A percentile compares a stretch with the other conserved stretches of the same genome.
These are phyloP conservation scores for Kregervanrija fluxuum DNA, from an alignment of 805 yeast genomes.

Conservation along the genomic window DNA sequence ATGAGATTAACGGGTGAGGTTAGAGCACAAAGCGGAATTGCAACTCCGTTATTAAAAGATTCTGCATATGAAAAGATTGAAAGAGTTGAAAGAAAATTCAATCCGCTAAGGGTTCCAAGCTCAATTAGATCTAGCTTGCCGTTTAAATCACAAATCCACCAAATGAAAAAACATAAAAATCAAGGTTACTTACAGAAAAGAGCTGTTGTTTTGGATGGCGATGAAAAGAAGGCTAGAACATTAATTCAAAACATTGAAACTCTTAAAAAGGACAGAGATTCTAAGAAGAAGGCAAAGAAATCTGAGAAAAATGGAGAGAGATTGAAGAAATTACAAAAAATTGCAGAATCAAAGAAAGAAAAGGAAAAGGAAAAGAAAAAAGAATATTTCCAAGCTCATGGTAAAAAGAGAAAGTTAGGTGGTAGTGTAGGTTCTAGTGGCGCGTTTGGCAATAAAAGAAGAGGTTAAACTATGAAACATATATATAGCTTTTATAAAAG, in stretches of 20 bases:
- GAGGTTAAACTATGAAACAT: conserved; percentile 7
- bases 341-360: conserved; percentile 61
- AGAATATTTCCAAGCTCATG: conserved; percentile 70
- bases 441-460: conserved; percentile 24
- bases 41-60: conserved; percentile 50
- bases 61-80: conserved; percentile 64
- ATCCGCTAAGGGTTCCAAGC: conserved; percentile 81
- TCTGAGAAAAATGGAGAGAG: conserved; percentile 68
- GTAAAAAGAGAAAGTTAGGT: conserved; percentile 51
- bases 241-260: conserved; percentile 84
- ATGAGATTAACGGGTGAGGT: conserved; percentile 94
- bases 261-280: conserved; percentile 76
- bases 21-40: conserved; percentile 64
- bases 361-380: conserved; percentile 81
- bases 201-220: conserved; percentile 89
- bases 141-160: conserved; percentile 82
- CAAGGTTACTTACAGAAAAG: conserved; percentile 77
- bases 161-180: conserved; percentile 82
- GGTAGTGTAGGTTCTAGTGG: conserved; percentile 18
- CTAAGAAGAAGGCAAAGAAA: conserved; percentile 66
- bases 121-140: conserved; percentile 73
- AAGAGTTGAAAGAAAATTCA: conserved; percentile 77
- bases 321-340: conserved; percentile 67
- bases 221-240: conserved; percentile 87
- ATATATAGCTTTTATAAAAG: conserved; percentile 6